Evolutionary conservation across 768 basidiomycete species (phyloP), one percentile per base, ranked within the genome.

Genomic region (Podaxis rugospora): DNA sequence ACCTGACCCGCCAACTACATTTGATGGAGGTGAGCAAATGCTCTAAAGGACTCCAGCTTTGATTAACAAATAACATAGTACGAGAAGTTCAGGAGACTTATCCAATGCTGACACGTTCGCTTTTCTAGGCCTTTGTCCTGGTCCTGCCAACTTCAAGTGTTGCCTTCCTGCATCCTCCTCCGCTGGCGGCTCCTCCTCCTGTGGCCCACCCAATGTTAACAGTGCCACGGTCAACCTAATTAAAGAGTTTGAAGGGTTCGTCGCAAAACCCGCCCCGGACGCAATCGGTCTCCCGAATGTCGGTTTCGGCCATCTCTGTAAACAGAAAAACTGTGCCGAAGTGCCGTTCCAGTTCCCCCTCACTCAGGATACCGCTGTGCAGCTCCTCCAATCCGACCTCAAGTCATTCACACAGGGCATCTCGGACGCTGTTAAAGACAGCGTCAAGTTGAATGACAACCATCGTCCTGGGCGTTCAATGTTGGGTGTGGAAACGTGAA

Each of bases 221-320:
- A 56, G 58, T 13, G 72, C 69, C 4, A 73, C 72, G 9, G 53
- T 72, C 52, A 63, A 58, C 62, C 63, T 73, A 5, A 71, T 72
- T 61, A 67, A 72, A 52, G 37, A 65, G 40, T 72, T 72, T 64
- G 72, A 74, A 66, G 71, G 71, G 5, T 72, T 75, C 63, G 71
- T 72, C 36, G 52, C 70, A 23, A 63, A 52, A 21, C 74, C 72
- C 13, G 57, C 65, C 11, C 74, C 73, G 1, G 74, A 75, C 58
- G 72, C 74, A 40, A 72, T 74, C 37, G 73, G 72, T 10, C 67
- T 75, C 49, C 70, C 67, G 32, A 75, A 72, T 13, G 73, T 73
- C 46, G 74, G 74, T 18, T 75, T 66, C 61, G 73, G 73, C n/a
- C 73, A 74, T 59, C 67, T 68, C 16, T 75, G 73, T 65, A 44